Evolutionary conservation across 495 filamentous ascomycete genomes (phyloP).

Genomic region (Neurospora cerealis): DNA sequence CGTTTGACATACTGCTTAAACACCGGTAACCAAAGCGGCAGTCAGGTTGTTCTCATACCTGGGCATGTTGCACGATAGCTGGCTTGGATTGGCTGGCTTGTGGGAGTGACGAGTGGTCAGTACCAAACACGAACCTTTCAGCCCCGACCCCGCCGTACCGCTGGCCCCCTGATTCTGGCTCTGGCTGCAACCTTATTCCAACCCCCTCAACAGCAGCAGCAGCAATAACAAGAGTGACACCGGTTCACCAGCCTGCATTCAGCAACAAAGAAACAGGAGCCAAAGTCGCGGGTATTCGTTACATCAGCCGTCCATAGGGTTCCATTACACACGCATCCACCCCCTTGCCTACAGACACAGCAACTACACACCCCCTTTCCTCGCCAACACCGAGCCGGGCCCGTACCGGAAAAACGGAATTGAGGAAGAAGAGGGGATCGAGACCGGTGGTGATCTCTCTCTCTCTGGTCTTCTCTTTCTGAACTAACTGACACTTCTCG

Average conservation of each 20-base stretch:
- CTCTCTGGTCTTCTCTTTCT: neutral
- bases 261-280: neutral
- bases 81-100: neutral
- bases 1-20: neutral
- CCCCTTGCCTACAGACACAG: neutral
- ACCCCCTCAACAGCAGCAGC: neutral
- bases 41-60: neutral
- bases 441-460: neutral
- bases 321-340: neutral
- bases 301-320: neutral
- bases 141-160: neutral
- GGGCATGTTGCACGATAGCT: neutral
- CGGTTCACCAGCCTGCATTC: neutral
- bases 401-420: neutral
- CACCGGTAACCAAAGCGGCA: neutral
- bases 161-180: neutral
- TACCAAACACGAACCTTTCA: neutral
- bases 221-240: neutral
- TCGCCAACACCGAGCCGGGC: neutral
- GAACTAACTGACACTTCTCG: neutral
- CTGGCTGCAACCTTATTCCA: neutral
- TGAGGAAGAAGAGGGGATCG: neutral
- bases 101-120: neutral
- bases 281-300: neutral
- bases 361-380: neutral